A percentile compares a stretch with the other conserved stretches of the same genome.
Conservation (phyloP, 305 asterid species). For the Plantago lanceolata region DNA sequence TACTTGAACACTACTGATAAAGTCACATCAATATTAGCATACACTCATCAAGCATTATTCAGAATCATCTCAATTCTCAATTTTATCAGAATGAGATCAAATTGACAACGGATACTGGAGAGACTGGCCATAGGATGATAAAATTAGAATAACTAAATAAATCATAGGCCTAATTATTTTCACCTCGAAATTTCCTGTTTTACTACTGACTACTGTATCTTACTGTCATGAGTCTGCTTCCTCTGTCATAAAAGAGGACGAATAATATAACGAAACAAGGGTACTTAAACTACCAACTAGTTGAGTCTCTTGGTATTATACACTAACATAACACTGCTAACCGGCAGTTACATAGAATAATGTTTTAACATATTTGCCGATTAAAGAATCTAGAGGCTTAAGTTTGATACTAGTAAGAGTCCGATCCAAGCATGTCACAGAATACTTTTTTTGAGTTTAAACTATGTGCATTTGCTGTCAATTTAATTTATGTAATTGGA, state of each 20-base stretch:
- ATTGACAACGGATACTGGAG: no score
- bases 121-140: no score
- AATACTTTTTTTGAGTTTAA: not conserved
- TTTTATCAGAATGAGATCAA: no score
- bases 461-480: not conserved
- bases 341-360: not conserved
- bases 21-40: not conserved
- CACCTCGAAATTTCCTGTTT: no score
- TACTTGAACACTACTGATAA: not conserved
- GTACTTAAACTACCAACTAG: not conserved
- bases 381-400: constrained; percentile 9
- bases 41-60: not conserved
- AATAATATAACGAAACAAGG: not conserved
- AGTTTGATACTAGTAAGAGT: not conserved
- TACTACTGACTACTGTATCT: no score
- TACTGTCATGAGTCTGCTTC: not conserved
- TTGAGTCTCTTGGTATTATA: not conserved
- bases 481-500: not conserved
- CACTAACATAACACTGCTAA: not conserved
- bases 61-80: no score
- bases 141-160: no score
- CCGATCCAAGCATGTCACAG: not conserved
- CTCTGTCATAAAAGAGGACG: not conserved
- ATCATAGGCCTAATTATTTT: no score
- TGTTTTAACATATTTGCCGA: not conserved